Evolutionary conservation across 768 basidiomycete genomes (phyloP), one percentile per base, ranked within the genome.

Genomic region (Leucocoprinus birnbaumii): DNA sequence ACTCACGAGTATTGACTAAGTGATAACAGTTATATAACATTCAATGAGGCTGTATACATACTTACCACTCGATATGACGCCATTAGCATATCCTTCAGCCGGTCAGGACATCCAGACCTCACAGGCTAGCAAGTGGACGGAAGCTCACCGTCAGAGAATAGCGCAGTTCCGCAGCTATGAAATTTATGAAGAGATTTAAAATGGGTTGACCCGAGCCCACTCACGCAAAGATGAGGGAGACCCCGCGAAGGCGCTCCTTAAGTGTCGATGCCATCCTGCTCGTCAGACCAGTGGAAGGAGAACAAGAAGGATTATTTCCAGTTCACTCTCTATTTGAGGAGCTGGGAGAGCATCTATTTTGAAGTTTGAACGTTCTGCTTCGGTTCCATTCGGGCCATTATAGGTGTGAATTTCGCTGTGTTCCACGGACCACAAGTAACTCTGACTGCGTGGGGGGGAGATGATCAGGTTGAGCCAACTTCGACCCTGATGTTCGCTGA

Each of bases 171-270:
- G 66, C 90, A 91, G 14, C 89, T 91, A 11, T 31, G 31, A 5
- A 40, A 7, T 4, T 13, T 22, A 19, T 56, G 27, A 37, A 37
- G 24, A 14, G 16, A 7, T 10, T 48, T 45, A 21, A 44, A 43
- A 27, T 5, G 21, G 38, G 10, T 22, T 22, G 40, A 43, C 34
- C 10, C 40, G 19, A 45, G 25, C 21, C 26, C 21, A 77, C 86
- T 43, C 61, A 91, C 90, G 90, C 90, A 65, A 92, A 92, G 63
- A 92, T 89, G 65, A 92, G 83, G 48, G 89, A 89, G 57, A 92
- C 84, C 58, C 83, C 79, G 60, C 66, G 69, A 38, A 82, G 59
- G 53, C 74, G 71, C 47, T 72, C 62, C 58, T 65, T 67, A 48
- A 70, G 55, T 40, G 70, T 14, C 18, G 21, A 21, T 0, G 41